Conservation (phyloP, 225 moss, liverwort and hornwort genomes). For the Marchantia polymorpha region DNA sequence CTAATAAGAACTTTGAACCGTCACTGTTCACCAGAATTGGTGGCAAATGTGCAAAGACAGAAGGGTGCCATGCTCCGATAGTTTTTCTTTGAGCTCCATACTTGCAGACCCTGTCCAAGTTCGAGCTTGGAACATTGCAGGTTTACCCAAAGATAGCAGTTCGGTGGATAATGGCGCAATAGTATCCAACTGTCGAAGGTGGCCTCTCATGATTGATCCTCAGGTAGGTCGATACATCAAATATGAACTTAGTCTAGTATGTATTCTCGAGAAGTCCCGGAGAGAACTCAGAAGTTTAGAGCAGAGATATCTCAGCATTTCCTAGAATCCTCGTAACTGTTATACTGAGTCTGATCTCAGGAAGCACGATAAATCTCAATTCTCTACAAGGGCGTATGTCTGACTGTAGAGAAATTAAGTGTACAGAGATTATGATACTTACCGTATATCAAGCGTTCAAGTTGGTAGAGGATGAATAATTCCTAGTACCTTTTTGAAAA, state of each 20-base stretch:
- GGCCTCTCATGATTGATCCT: constrained; percentile 90
- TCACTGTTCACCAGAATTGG: constrained; percentile 54
- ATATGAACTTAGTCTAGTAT: neutral
- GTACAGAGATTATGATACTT: too few relatives aligned
- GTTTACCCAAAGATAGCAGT: constrained; percentile 73
- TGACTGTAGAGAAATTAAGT: too few relatives aligned
- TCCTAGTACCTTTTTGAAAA: too few relatives aligned
- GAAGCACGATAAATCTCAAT: too few relatives aligned
- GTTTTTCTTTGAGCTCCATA: constrained; percentile 57
- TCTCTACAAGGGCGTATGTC: too few relatives aligned
- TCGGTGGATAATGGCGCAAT: constrained; percentile 82
- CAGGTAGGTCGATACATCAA: constrained; percentile 35
- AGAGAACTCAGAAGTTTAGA: too few relatives aligned
- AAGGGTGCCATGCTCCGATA: constrained; percentile 60
- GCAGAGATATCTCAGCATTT: too few relatives aligned
- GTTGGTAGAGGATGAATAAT: too few relatives aligned
- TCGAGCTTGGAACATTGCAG: constrained; percentile 82
- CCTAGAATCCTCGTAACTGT: too few relatives aligned
- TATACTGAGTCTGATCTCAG: too few relatives aligned
- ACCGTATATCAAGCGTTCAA: too few relatives aligned
- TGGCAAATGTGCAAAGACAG: constrained; percentile 50
- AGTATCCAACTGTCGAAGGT: constrained; percentile 64
- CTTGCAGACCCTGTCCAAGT: constrained; percentile 73
- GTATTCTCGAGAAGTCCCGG: neutral
- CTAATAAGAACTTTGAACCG: neutral